These are phyloP conservation scores for Backusella tarrabulga DNA, from an alignment of 192 early-diverging fungal genomes.

Conservation along the genomic window DNA sequence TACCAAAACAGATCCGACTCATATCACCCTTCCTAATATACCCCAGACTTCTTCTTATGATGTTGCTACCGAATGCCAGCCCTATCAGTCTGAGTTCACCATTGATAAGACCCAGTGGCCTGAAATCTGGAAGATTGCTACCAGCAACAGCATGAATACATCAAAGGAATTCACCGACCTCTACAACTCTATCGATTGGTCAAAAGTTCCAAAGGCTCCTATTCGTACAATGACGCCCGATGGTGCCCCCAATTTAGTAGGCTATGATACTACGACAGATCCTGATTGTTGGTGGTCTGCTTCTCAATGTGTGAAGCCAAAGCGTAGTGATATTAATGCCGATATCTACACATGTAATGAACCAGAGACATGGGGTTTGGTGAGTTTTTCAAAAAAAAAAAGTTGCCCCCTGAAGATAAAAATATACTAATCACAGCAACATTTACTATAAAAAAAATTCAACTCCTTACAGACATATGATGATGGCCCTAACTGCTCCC, in stretches of 20 bases:
- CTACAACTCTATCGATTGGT: conserved; percentile 47
- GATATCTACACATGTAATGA: conserved; percentile 39
- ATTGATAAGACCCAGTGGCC: conserved; percentile 25
- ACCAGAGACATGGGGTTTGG: conserved; percentile 44
- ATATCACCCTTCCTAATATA: conserved; percentile 28
- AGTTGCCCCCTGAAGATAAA: background rate
- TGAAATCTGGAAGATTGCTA: conserved; percentile 30
- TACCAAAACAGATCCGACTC: conserved; percentile 27
- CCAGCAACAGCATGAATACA: conserved; percentile 32
- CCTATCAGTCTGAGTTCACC: conserved; percentile 19
- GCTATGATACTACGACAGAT: conserved; percentile 14
- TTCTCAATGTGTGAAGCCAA: conserved; percentile 37
- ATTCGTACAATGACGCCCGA: conserved; percentile 21
- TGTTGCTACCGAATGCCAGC: conserved; percentile 16
- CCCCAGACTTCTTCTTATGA: conserved; percentile 35
- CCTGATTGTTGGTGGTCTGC: conserved; percentile 49
- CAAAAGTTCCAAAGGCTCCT: conserved; percentile 35
- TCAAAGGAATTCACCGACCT: conserved; percentile 35
- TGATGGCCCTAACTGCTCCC: conserved; percentile 58
- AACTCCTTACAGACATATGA: conserved; percentile 47
- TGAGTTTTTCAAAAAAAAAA: background rate
- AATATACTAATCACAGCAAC: background rate
- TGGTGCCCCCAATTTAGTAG: conserved; percentile 22
- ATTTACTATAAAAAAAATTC: background rate
- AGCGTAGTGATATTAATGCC: conserved; percentile 23